A percentile compares a stretch with the other conserved stretches of the same genome.
These are phyloP conservation scores for Lolium perenne DNA, from an alignment of 176 grass and related monocot genomes.

Conservation along the genomic window DNA sequence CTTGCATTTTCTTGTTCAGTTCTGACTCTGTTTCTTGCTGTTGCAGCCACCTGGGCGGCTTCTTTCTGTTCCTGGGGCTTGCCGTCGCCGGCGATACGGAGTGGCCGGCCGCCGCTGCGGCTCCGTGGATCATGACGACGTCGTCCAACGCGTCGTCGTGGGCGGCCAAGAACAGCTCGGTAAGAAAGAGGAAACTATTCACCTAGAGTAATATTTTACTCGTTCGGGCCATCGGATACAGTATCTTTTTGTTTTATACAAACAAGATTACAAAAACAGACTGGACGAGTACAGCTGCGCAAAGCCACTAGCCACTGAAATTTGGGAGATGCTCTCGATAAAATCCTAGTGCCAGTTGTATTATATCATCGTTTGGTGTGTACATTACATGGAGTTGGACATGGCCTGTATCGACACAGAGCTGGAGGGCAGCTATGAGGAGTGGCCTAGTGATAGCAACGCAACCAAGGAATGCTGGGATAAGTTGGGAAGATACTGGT, in stretches of 20 bases:
- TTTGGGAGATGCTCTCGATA: background rate
- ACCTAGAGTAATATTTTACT: background rate
- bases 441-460: no score
- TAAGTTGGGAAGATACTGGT: no score
- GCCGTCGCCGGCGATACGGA: slow-evolving; percentile 46
- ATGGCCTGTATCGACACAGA: no score
- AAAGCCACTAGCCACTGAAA: background rate
- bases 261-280: background rate
- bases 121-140: slow-evolving; percentile 47
- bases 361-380: no score
- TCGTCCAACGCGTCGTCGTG: slow-evolving; percentile 51
- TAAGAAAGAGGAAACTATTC: slow-evolving; percentile 5
- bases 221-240: background rate
- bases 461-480: no score
- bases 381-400: no score
- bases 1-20: no score
- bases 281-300: background rate
- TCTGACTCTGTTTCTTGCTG: background rate
- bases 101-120: slow-evolving; percentile 20
- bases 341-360: no score
- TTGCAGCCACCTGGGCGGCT: slow-evolving; percentile 87
- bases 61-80: slow-evolving; percentile 81
- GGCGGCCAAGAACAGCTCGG: slow-evolving; percentile 51
- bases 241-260: background rate
- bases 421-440: no score